Percentiles rank a stretch among this genome's conserved stretches.
Evolutionary conservation across 805 yeast species (phyloP).

Genomic region (Yamadazyma scolyti): DNA sequence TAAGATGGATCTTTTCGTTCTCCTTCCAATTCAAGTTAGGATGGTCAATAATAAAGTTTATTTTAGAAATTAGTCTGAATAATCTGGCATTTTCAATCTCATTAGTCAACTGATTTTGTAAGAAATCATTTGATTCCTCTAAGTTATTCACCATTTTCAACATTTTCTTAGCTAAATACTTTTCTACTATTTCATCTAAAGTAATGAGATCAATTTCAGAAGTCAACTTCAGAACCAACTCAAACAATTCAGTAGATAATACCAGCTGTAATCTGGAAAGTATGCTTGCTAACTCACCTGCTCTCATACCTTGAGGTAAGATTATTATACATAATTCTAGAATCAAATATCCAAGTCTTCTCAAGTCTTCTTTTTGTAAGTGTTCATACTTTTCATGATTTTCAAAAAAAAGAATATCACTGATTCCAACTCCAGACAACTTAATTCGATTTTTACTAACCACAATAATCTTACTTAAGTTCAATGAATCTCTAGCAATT

Average conservation of each 20-base stretch:
- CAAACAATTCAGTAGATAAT: constrained; percentile 45
- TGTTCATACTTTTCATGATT: constrained; percentile 9
- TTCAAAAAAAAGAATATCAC: constrained; percentile 57
- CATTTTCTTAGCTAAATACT: constrained; percentile 16
- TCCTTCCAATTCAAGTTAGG: constrained; percentile 61
- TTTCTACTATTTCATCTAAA: constrained; percentile 19
- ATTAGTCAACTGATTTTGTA: constrained; percentile 57
- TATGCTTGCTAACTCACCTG: constrained; percentile 13
- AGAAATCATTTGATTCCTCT: constrained; percentile 51
- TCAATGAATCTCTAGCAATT: constrained; percentile 56
- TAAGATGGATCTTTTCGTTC: constrained; percentile 63
- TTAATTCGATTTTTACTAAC: constrained; percentile 71
- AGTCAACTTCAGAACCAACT: constrained; percentile 34
- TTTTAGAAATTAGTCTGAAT: constrained; percentile 75
- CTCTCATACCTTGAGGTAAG: constrained; percentile 23
- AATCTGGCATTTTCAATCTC: constrained; percentile 89
- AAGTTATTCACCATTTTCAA: constrained; percentile 46
- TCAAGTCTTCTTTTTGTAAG: constrained; percentile 54
- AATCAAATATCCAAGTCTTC: constrained; percentile 56
- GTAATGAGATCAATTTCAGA: constrained; percentile 18
- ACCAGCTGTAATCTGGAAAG: constrained; percentile 9
- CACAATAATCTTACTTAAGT: constrained; percentile 66
- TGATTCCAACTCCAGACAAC: constrained; percentile 65
- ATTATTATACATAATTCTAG: constrained; percentile 48
- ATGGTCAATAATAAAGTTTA: constrained; percentile 73